These are phyloP conservation scores for Pseudogymnoascus sp. DNA, from an alignment of 2,329 filamentous ascomycete genomes.

Conservation along the genomic window DNA sequence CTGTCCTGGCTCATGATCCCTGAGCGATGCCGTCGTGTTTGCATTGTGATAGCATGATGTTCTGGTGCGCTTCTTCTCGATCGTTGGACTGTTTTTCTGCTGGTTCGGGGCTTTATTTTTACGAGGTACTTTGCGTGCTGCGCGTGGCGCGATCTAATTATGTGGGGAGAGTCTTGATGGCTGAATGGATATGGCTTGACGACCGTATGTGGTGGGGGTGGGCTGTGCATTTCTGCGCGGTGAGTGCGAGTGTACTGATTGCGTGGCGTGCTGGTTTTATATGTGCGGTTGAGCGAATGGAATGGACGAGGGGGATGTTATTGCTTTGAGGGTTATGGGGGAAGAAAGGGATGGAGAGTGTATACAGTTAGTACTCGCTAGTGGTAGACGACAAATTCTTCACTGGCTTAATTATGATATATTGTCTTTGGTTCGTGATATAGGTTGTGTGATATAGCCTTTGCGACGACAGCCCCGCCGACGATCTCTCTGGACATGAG, in stretches of 20 bases:
- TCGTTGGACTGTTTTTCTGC: constrained; percentile 2
- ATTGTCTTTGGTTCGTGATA: not conserved
- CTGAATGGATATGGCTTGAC: not conserved
- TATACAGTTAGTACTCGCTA: constrained; percentile 1
- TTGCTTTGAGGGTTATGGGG: not conserved
- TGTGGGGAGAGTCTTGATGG: not conserved
- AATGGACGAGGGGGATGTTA: not conserved
- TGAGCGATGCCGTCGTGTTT: not conserved
- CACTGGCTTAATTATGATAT: not conserved
- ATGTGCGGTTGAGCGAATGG: constrained; percentile 1
- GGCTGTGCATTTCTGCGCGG: not conserved
- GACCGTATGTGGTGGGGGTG: not conserved
- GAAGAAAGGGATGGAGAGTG: not conserved
- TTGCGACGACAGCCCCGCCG: not conserved
- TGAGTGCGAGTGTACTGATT: constrained; percentile 2
- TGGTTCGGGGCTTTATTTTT: constrained; percentile 4
- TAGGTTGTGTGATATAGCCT: not conserved
- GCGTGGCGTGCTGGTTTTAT: not conserved
- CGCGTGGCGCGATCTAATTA: not conserved
- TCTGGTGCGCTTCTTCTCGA: not conserved
- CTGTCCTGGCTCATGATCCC: not conserved
- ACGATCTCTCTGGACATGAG: not conserved
- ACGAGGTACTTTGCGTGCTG: not conserved
- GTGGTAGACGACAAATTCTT: not conserved
- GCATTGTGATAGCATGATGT: not conserved